These are phyloP conservation scores for Hansenula lynferdii DNA, from an alignment of 1,139 yeast species.

Conservation along the genomic window DNA sequence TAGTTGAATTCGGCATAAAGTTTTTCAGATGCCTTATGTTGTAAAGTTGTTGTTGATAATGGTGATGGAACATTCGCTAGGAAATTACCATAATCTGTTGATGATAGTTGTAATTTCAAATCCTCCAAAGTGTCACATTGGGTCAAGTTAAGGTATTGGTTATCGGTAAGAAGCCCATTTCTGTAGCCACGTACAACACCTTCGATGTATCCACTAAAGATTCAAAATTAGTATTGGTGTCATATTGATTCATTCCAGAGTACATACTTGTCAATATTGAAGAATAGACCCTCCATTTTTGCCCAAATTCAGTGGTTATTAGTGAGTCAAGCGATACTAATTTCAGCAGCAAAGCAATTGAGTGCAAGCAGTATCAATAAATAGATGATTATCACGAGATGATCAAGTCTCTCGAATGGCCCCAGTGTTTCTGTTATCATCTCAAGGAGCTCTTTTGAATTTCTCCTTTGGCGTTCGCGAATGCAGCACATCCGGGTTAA, in stretches of 20 bases:
- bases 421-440: too few relatives aligned
- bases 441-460: too few relatives aligned
- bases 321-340: neutral
- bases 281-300: conserved; percentile 81
- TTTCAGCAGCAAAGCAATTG: too few relatives aligned
- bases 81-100: conserved; percentile 94
- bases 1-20: conserved; percentile 82
- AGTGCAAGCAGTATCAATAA: too few relatives aligned
- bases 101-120: conserved; percentile 85
- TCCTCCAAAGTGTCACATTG: conserved; percentile 97
- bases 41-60: conserved; percentile 76
- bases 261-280: conserved; percentile 65
- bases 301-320: neutral
- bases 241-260: neutral
- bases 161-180: conserved; percentile 68
- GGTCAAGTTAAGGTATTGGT: conserved; percentile 86
- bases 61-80: conserved; percentile 79
- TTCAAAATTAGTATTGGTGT: conserved; percentile 17
- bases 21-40: conserved; percentile 70
- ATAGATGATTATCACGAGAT: too few relatives aligned
- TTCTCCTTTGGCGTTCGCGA: too few relatives aligned
- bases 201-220: conserved; percentile 69
- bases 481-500: too few relatives aligned
- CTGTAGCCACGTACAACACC: conserved; percentile 94
- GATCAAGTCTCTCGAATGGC: too few relatives aligned